phyloP scores from a whole-genome alignment of 2,329 filamentous ascomycete species.

The Neonectria magnoliae region DNA sequence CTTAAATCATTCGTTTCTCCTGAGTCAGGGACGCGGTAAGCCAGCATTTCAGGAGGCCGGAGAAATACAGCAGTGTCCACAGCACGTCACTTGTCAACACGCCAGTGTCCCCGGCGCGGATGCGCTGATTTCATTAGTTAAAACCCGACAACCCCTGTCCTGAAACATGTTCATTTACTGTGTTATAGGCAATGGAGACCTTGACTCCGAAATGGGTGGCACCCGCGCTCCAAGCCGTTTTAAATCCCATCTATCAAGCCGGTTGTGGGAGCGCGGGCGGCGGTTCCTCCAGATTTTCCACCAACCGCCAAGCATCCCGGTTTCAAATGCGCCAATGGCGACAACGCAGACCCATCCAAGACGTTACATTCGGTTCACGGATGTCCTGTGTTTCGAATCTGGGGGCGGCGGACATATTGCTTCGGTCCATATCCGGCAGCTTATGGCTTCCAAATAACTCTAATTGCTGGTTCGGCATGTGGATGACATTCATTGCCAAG shows the following conservation, averaged over 20 bases:
- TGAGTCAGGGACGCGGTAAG: not conserved
- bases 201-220: not conserved
- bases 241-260: conserved; percentile 21
- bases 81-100: not conserved
- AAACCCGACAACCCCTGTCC: not conserved
- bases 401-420: not conserved
- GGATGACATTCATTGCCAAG: not conserved
- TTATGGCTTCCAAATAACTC: not conserved
- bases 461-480: not conserved
- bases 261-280: not conserved
- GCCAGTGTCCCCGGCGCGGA: no score
- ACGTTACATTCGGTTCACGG: conserved; percentile 4
- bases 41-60: not conserved
- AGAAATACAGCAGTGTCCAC: not conserved
- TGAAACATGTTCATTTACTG: not conserved
- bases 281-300: conserved; percentile 20
- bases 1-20: not conserved
- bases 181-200: not conserved
- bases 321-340: conserved; percentile 26
- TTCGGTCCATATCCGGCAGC: not conserved
- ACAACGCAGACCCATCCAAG: not conserved
- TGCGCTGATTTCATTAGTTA: not conserved
- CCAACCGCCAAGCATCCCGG: conserved; percentile 11
- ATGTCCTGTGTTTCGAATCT: conserved; percentile 19
- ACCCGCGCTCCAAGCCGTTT: not conserved